Base-by-base conservation (phyloP, 2,329 filamentous ascomycete genomes). In the Ophidiomyces ophidiicola region DNA sequence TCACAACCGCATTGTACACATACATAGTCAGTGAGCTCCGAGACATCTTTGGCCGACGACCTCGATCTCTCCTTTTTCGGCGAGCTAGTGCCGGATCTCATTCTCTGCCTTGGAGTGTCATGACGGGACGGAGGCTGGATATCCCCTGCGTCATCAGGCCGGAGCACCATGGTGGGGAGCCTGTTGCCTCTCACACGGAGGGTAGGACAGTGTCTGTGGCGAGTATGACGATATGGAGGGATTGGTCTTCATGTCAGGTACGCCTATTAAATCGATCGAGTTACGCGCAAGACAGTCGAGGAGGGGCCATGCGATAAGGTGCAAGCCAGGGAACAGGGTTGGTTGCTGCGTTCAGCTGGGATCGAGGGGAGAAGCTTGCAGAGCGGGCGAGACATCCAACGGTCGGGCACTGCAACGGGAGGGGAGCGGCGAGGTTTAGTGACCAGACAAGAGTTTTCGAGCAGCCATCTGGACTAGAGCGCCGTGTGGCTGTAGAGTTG, bases 11-110 rank as follows among this genome's bases (percentile, higher is more conserved):
- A 37, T 20, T 43, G 33, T 29, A 30, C 28, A 39, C 61, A 42
- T 61, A 66, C 63, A 51, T 63, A 69, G 48, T 69, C 66, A 49
- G 66, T 68, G 39, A 69, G 59, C 47, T 68, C 66, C 23, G 66
- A 60, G 42, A 67, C 64, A 59, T 68, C 66, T 46, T 72, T 71
- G 1, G 57, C 61, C 14, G 66, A 59, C 8, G 66, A 66, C 42
- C 66, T 73, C 19, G 64, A 60, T 49, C 68, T 64, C 6, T 70
- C 69, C 43, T 58, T 57, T 43, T 64, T 64, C 3, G 61, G 57
- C 29, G 73, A 70, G 55, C 56, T 67, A 39, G 59, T 56, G 36
- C 55, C 53, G 38, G 55, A 51, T 57, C 56, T 59, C 42, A 39
- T 26, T 39, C 30, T 33, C n/a, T 32, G 37, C 53, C 61, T 62